These are phyloP conservation scores for Termitomyces sp. DNA, from an alignment of 768 basidiomycete species.

Conservation along the genomic window DNA sequence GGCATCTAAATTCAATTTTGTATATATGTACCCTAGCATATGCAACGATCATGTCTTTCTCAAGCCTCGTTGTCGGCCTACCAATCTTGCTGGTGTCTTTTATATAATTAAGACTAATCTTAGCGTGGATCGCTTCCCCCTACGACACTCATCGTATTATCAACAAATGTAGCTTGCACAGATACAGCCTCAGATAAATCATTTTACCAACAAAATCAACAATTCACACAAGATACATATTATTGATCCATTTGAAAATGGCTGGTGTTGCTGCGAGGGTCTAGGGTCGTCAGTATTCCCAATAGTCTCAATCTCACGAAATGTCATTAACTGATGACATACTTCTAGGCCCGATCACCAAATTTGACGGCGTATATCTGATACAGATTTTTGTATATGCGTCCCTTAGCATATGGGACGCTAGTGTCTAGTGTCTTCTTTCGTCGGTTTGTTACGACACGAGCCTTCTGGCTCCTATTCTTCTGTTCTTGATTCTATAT, in stretches of 20 bases:
- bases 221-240: conserved; percentile 32
- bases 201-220: background rate
- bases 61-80: background rate
- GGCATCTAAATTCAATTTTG: background rate
- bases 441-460: background rate
- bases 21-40: background rate
- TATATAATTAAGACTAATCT: background rate
- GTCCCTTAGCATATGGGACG: background rate
- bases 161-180: conserved; percentile 32
- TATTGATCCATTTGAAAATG: conserved; percentile 40
- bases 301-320: background rate
- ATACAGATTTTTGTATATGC: background rate
- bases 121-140: background rate
- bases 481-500: background rate
- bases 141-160: conserved; percentile 33
- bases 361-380: conserved; percentile 22
- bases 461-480: background rate
- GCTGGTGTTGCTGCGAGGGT: conserved; percentile 30
- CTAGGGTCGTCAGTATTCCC: conserved; percentile 12
- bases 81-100: background rate
- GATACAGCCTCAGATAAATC: conserved; percentile 26
- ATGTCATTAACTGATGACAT: background rate
- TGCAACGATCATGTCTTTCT: background rate
- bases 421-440: background rate
- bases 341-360: conserved; percentile 30